Conservation (phyloP, 257 asterid species). For the Solanum peruvianum region DNA sequence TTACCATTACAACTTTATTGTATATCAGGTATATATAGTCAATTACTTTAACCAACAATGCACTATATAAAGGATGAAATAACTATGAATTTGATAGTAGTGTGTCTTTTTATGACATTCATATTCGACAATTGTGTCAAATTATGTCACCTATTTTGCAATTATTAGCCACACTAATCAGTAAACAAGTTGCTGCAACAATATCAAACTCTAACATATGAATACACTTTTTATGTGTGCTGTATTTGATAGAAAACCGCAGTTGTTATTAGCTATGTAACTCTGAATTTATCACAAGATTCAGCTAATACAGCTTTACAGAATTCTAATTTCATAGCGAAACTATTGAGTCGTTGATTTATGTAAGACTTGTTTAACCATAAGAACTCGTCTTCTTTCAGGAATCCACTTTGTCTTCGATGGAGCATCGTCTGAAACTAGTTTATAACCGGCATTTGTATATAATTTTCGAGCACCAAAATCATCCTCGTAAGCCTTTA, state of each 20-base stretch:
- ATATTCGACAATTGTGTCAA: too few species aligned
- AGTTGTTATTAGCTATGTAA: not conserved
- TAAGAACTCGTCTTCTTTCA: slow-evolving; percentile 48
- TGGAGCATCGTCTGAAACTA: slow-evolving; percentile 53
- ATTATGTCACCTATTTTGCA: too few species aligned
- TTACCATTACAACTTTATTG: too few species aligned
- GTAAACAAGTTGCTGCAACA: not conserved
- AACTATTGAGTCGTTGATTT: not conserved
- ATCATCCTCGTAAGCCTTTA: slow-evolving; percentile 81
- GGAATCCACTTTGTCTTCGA: slow-evolving; percentile 70
- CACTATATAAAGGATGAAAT: not conserved
- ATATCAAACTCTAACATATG: not conserved
- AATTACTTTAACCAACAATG: too few species aligned
- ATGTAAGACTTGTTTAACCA: slow-evolving; percentile 27
- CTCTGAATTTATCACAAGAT: not conserved
- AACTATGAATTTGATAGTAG: too few species aligned
- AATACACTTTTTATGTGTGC: not conserved
- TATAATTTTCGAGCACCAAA: slow-evolving; percentile 54
- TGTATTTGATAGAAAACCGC: not conserved
- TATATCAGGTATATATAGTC: too few species aligned
- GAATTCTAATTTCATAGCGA: not conserved
- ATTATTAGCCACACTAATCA: too few species aligned
- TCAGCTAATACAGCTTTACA: not conserved
- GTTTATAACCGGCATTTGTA: slow-evolving; percentile 49
- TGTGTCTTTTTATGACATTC: too few species aligned